These are phyloP conservation scores for Orbilia oligospora DNA, from an alignment of 2,329 filamentous ascomycete species.

Conservation along the genomic window DNA sequence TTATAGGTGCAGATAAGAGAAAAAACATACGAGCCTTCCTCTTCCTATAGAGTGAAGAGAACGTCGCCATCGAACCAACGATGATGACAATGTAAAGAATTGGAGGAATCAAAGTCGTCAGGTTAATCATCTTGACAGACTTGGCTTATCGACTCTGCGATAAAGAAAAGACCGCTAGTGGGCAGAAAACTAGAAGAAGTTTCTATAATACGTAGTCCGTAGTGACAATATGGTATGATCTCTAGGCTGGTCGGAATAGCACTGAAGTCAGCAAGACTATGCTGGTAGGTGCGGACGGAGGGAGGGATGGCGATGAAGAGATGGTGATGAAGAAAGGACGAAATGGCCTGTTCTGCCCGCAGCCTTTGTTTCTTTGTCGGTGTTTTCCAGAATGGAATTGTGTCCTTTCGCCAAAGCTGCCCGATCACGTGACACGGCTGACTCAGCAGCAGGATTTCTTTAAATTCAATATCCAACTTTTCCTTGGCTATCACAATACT, in stretches of 20 bases:
- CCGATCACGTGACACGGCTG: slow-evolving; percentile 32
- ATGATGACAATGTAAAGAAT: slow-evolving; percentile 91
- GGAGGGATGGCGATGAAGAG: neutral
- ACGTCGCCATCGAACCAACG: slow-evolving; percentile 88
- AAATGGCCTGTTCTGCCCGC: slow-evolving; percentile 23
- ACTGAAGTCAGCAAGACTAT: neutral
- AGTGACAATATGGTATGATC: neutral
- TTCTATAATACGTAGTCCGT: neutral
- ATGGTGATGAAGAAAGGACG: slow-evolving; percentile 13
- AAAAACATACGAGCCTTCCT: slow-evolving; percentile 81
- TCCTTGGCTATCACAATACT: neutral
- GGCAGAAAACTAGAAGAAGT: neutral
- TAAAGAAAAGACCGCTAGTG: neutral
- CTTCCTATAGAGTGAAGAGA: slow-evolving; percentile 92
- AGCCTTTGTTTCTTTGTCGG: slow-evolving; percentile 40
- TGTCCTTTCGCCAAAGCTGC: slow-evolving; percentile 56
- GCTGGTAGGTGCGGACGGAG: neutral
- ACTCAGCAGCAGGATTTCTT: slow-evolving; percentile 45
- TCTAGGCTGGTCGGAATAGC: neutral
- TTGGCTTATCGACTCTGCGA: slow-evolving; percentile 17
- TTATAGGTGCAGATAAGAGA: neutral
- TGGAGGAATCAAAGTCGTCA: slow-evolving; percentile 69
- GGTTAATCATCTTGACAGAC: slow-evolving; percentile 53
- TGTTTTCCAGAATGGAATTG: slow-evolving; percentile 49
- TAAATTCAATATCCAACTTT: slow-evolving; percentile 7